Base-by-base conservation (phyloP, 768 basidiomycete genomes). In the Lentinula boryana region DNA sequence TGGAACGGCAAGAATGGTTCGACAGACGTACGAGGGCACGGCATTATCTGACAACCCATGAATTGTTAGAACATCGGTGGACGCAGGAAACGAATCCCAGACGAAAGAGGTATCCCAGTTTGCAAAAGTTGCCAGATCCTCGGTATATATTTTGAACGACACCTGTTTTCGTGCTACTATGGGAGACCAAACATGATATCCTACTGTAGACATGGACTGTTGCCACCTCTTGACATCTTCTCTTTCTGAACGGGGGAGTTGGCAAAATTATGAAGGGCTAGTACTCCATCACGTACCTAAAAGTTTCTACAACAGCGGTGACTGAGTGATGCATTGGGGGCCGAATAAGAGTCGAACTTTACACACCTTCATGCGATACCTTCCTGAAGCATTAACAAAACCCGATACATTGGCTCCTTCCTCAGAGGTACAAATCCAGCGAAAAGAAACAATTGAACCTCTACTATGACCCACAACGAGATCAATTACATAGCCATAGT, bases 321-420 rank as follows among this genome's bases (percentile, higher is more conserved):
- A 16, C 51, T 27, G 5, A 15, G 9, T 41, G 18, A n/a, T 40
- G 31, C 15, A n/a, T 50, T 48, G 27, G 32, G 21, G 5, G 33
- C 13, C 8, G 44, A 43, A 21, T 27, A 44, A 53, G n/a, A 40
- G 10, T 32, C 16, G 9, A 54, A 36, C 51, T 7, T 16, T 27
- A 79, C 85, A 73, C 70, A 89, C 89, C 68, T 78, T 70, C 91
- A 93, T 93, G 62, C 89, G 80, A 69, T 91, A 92, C 56, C 92
- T 80, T 5, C 85, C 90, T 16, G 89, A 85, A 27, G 81, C 84
- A 66, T 93, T 93, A 44, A 93, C 85, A 58, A 86, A 87, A 5
- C 80, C 83, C 8, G 80, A 72, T 44, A 87, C 83, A 46, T 68
- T 72, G 61, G 72, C 76, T 27, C 85, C 88, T 63, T 84, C 84